Base-by-base conservation (phyloP, 2,329 filamentous ascomycete species). In the Aureobasidium sp. region DNA sequence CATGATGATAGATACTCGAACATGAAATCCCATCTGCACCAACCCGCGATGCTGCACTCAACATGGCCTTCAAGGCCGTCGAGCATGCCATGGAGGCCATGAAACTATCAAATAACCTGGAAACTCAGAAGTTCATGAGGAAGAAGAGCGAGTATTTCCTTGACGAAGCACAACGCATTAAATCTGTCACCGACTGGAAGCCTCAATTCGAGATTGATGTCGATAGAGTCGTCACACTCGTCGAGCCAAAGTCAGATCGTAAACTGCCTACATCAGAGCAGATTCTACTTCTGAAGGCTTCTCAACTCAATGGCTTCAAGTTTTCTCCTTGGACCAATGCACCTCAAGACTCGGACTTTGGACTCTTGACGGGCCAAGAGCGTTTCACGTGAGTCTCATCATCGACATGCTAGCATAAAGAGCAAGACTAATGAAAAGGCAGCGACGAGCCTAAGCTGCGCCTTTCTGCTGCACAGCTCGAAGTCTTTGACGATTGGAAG, bases 401-500 rank as follows among this genome's bases (percentile, higher is more conserved):
- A 25, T 9, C 1, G 8, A n/a, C 4, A 12, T 12, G 15, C 29
- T 15, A n/a, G 1, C 14, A 8, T 12, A 17, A 7, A 36, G 20
- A 12, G 7, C 12, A 6, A 44, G 20, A 9, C 48, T 63, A 2
- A 61, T 20, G 29, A 15, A 22, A 25, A 11, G 41, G 31, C 65
- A 91, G 88, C 62, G 93, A 97, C 68, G 71, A 81, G 25, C 80
- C 84, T 1, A 79, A 84, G 12, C 84, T 95, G 57, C 82, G 85
- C 27, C 80, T 99, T 42, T 97, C 94, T 0, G 71, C 82, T 7
- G 81, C 83, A 47, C 94, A 99, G 71, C 77, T 80, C 37, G 81
- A 86, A 39, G 87, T 89, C n/a, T 91, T 97, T 69, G 82, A 84
- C 56, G 87, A 86, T 44, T 99, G 94, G 94, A 88, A 87, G 72